Evolutionary conservation across 345 rosid species (phyloP).

Genomic region (Psidium guajava): DNA sequence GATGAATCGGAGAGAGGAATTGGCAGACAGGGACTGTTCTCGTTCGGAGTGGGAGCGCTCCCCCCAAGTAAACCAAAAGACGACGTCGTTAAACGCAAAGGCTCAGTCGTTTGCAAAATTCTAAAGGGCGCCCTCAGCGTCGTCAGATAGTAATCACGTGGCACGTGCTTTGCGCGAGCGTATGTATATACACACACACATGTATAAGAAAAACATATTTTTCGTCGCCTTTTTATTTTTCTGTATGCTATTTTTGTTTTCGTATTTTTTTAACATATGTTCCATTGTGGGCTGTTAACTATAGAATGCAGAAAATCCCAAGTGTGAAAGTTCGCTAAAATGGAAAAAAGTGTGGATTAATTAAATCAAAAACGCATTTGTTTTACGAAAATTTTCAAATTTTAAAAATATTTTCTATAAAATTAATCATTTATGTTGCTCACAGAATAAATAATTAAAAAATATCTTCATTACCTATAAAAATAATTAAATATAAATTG

Average conservation of each 20-base stretch:
- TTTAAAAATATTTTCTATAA: too few relatives aligned
- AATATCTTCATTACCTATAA: too few relatives aligned
- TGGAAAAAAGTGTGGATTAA: too few relatives aligned
- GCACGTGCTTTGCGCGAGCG: not conserved
- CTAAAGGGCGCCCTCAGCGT: not conserved
- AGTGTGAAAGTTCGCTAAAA: not conserved
- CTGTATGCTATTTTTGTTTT: not conserved
- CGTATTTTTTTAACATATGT: not conserved
- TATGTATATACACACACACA: too few relatives aligned
- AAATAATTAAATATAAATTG: too few relatives aligned
- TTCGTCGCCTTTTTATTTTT: not conserved
- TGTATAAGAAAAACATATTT: not conserved
- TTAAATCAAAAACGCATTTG: too few relatives aligned
- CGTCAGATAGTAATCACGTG: not conserved
- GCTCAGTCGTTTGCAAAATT: not conserved
- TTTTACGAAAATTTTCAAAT: too few relatives aligned
- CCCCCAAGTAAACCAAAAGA: not conserved
- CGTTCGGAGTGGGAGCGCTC: too few relatives aligned
- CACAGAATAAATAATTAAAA: too few relatives aligned
- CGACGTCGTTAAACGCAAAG: not conserved
- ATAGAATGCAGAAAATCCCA: not conserved
- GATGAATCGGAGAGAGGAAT: not conserved
- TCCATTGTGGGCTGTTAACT: not conserved
- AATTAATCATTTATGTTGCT: too few relatives aligned
- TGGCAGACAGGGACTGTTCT: not conserved